These are phyloP conservation scores for Simmondsia chinensis DNA, from an alignment of 148 eudicot species.

Conservation along the genomic window DNA sequence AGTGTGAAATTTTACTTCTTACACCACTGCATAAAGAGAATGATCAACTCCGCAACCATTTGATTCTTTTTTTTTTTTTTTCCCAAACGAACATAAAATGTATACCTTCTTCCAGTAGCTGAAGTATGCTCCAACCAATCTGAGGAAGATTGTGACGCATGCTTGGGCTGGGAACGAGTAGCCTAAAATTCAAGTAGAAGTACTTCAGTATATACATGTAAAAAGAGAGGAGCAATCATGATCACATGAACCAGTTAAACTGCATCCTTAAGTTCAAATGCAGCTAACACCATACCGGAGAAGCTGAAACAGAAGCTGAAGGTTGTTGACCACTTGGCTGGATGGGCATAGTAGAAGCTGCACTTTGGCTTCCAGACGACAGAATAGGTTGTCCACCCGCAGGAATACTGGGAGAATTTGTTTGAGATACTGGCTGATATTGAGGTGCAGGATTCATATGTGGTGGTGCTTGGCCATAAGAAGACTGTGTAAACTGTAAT, in stretches of 20 bases:
- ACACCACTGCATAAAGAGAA: no score
- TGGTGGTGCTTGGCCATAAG: conserved; percentile 36
- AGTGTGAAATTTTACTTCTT: no score
- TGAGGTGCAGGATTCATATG: conserved; percentile 37
- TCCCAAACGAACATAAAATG: conserved; percentile 1
- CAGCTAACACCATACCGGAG: conserved; percentile 19
- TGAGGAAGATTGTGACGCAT: conserved; percentile 31
- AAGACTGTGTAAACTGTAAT: conserved; percentile 24
- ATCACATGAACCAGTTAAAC: neutral
- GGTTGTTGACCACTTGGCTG: conserved; percentile 32
- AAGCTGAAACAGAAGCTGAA: conserved; percentile 16
- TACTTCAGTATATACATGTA: neutral
- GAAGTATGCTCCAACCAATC: conserved; percentile 78
- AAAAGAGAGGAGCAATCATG: neutral
- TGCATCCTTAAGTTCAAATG: neutral
- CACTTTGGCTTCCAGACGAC: conserved; percentile 31
- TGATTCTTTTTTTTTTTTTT: no score
- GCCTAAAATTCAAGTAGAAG: conserved; percentile 25
- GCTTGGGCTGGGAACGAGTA: conserved; percentile 26
- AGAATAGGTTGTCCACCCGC: conserved; percentile 35
- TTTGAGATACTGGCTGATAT: conserved; percentile 41
- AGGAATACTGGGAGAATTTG: conserved; percentile 32
- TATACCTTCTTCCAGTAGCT: conserved; percentile 68
- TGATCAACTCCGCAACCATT: conserved; percentile 1
- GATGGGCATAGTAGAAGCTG: conserved; percentile 26